Evolutionary conservation across 495 filamentous ascomycete species (phyloP), one percentile per base, ranked within the genome.

Genomic region (Aspergillus funiculosus): DNA sequence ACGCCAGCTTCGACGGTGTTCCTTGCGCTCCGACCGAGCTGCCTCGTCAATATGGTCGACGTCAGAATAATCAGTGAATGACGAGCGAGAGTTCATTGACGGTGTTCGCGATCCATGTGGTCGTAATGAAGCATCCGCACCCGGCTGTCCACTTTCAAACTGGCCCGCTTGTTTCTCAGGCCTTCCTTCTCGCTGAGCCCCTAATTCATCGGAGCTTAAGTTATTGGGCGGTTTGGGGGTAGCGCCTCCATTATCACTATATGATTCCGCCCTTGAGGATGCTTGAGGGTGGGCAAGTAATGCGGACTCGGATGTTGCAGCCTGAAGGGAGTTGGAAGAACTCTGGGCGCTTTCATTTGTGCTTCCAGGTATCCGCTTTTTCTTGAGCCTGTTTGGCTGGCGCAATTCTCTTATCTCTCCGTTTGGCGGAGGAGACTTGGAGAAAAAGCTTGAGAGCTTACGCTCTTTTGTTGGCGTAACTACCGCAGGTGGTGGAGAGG

Each of bases 331-430:
- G 1, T 82, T 75, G 5, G 79, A 81, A 5, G 90, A 96, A 48
- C 87, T 92, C 47, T 94, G 86, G 1, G 90, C 88, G 53, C 89
- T 94, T 21, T 77, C 80, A 51, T 86, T 87, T 13, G 80, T 71
- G 54, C 83, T 86, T 13, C 81, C 79, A 1, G 82, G 80, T 20
- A 85, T 69, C 28, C 83, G 77, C 66, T 85, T 90, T 66, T 96
- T 96, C 58, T 77, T 81, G 50, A 96, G 63, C 62, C 91, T 91
- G 50, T 94, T 94, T 2, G 87, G 85, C 57, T 82, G 81, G 34
- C 85, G 74, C 10, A 34, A 36, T 9, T 76, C 78, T 43, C 74
- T 78, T 28, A 72, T 71, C 22, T 86, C 86, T 14, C 70, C 74
- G 25, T 56, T 57, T 0, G 63, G 53, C 0, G 64, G 63, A 2